Evolutionary conservation across 345 rosid species (phyloP).

Genomic region (Schrenkiella parvula): DNA sequence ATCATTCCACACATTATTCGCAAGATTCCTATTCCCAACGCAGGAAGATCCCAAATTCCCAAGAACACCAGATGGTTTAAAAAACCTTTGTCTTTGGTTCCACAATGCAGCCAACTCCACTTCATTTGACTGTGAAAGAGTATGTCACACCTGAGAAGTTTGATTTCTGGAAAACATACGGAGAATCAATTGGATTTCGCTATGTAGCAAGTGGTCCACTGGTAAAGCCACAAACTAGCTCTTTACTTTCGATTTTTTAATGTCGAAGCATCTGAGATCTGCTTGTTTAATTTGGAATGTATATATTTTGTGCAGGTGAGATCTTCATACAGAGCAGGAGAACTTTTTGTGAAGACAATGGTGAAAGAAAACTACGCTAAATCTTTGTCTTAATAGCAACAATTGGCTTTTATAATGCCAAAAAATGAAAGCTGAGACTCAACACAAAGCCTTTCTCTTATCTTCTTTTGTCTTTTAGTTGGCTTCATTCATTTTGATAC

Average conservation of each 20-base stretch:
- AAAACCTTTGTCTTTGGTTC: not conserved
- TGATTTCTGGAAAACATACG: constrained; percentile 88
- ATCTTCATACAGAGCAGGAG: constrained; percentile 94
- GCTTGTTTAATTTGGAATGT: not conserved
- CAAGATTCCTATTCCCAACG: not conserved
- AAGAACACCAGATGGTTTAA: not conserved
- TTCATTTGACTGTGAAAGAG: constrained; percentile 93
- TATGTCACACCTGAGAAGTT: constrained; percentile 92
- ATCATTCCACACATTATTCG: not conserved
- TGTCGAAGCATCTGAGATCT: not conserved
- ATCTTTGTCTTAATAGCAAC: not conserved
- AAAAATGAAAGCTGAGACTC: not conserved
- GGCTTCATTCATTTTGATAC: not conserved
- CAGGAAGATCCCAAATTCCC: not conserved
- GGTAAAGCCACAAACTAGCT: constrained; percentile 45
- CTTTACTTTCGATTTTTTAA: not conserved
- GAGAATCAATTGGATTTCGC: constrained; percentile 93
- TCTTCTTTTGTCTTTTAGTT: not conserved
- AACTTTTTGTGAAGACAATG: constrained; percentile 92
- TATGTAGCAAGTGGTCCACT: constrained; percentile 96
- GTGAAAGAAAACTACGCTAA: constrained; percentile 56
- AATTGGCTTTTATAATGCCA: not conserved
- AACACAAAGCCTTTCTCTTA: not conserved
- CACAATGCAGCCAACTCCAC: constrained; percentile 83
- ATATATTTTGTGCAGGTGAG: constrained; percentile 55